Percentiles rank a stretch among this genome's conserved stretches.
phyloP scores from a whole-genome alignment of 371 early-diverging fungal genomes.

The Zopfochytrium polystomum region DNA sequence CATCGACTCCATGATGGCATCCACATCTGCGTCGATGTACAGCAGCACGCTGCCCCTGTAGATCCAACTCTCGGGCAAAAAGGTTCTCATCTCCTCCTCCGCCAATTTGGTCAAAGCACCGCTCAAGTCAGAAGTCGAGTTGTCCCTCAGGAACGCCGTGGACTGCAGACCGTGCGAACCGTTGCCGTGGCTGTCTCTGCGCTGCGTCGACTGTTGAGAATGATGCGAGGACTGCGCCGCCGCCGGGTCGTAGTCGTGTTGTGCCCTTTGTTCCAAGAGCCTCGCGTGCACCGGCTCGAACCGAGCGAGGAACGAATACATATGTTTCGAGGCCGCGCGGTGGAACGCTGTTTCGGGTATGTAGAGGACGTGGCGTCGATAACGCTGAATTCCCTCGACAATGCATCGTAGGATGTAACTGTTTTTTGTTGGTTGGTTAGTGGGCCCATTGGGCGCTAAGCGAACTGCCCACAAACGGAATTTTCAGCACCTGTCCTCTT shows the following conservation, averaged over 20 bases:
- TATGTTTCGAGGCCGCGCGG: conserved; percentile 16
- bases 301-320: conserved; percentile 19
- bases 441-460: not conserved
- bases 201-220: not conserved
- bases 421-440: not conserved
- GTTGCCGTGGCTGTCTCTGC: not conserved
- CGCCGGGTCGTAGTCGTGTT: not conserved
- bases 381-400: conserved; percentile 24
- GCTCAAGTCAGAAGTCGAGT: not conserved
- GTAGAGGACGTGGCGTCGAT: conserved; percentile 33
- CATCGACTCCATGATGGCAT: conserved; percentile 26
- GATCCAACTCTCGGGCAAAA: conserved; percentile 24
- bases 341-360: conserved; percentile 34
- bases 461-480: not conserved
- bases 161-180: too few relatives aligned
- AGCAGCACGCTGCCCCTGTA: conserved; percentile 18
- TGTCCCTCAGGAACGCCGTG: not conserved
- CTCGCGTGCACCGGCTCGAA: conserved; percentile 9
- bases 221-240: not conserved
- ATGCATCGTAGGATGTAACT: conserved; percentile 22
- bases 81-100: conserved; percentile 6
- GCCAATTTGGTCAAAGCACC: not conserved
- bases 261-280: not conserved
- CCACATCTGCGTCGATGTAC: conserved; percentile 25
- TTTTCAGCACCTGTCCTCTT: conserved; percentile 11